Percentiles rank a stretch among this genome's conserved stretches.
phyloP scores from a whole-genome alignment of 768 basidiomycete genomes.

The Tulasnella sp. region DNA sequence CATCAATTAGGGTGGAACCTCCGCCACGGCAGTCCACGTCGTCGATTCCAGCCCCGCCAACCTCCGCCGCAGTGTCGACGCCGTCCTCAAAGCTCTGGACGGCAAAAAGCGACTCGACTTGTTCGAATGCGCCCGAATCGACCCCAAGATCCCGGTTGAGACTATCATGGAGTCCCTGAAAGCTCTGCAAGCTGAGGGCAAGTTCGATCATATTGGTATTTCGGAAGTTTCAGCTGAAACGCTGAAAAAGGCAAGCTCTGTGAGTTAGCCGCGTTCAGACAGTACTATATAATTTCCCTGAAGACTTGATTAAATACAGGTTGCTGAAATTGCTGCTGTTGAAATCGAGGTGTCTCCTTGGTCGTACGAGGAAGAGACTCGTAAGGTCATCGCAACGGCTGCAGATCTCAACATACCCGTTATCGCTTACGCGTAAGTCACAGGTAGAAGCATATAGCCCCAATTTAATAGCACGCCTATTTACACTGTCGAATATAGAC shows the following conservation, averaged over 20 bases:
- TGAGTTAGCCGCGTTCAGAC: too few relatives aligned
- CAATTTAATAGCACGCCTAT: too few relatives aligned
- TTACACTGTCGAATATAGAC: too few relatives aligned
- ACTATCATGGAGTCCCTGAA: constrained; percentile 43
- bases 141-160: constrained; percentile 46
- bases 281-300: too few relatives aligned
- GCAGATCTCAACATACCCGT: constrained; percentile 55
- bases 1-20: constrained; percentile 20
- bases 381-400: constrained; percentile 46
- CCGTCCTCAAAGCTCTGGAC: constrained; percentile 45
- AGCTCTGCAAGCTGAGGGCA: constrained; percentile 50
- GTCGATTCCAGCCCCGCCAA: constrained; percentile 36
- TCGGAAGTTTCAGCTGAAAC: constrained; percentile 52
- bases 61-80: constrained; percentile 48
- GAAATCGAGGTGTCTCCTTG: constrained; percentile 63
- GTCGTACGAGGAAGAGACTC: constrained; percentile 36
- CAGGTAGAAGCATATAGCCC: too few relatives aligned
- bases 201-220: constrained; percentile 57
- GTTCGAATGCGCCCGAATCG: constrained; percentile 52
- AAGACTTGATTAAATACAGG: too few relatives aligned
- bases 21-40: background rate
- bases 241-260: constrained; percentile 39
- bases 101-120: constrained; percentile 57
- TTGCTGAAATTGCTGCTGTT: constrained; percentile 37
- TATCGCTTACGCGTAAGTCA: constrained; percentile 51